Evolutionary conservation across 2,329 filamentous ascomycete species (phyloP).

Genomic region (Cercospora sesami): DNA sequence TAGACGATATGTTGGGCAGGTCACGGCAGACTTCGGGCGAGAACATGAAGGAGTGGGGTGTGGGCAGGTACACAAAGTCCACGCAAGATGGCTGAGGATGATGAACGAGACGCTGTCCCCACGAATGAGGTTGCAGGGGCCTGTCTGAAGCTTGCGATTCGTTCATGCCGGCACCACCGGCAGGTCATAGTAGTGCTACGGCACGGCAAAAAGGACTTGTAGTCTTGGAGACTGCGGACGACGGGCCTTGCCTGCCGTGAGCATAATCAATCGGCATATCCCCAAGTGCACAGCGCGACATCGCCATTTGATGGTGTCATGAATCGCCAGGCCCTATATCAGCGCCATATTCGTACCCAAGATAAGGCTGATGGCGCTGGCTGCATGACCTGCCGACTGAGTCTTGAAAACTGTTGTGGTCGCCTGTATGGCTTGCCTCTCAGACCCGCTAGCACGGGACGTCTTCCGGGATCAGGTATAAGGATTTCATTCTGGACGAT

Average conservation of each 20-base stretch:
- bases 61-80: conserved; percentile 1
- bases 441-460: conserved; percentile 15
- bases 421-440: background rate
- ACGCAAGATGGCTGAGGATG: conserved; percentile 13
- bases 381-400: background rate
- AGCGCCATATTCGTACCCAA: background rate
- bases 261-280: background rate
- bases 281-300: background rate
- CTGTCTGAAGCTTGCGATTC: conserved; percentile 24
- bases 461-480: background rate
- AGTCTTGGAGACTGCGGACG: background rate
- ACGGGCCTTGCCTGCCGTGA: background rate
- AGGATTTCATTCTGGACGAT: conserved; percentile 12
- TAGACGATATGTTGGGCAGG: background rate
- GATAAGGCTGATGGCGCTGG: conserved; percentile 3
- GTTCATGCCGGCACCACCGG: conserved; percentile 15
- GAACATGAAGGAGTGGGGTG: conserved; percentile 19
- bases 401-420: background rate
- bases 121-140: conserved; percentile 26
- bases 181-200: conserved; percentile 10
- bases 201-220: conserved; percentile 18
- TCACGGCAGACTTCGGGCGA: conserved; percentile 16
- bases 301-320: background rate
- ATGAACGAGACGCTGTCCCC: conserved; percentile 16
- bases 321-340: background rate